Evolutionary conservation across 1,284 basidiomycete species (phyloP).

Genomic region (Gastroboletus turbinatus): DNA sequence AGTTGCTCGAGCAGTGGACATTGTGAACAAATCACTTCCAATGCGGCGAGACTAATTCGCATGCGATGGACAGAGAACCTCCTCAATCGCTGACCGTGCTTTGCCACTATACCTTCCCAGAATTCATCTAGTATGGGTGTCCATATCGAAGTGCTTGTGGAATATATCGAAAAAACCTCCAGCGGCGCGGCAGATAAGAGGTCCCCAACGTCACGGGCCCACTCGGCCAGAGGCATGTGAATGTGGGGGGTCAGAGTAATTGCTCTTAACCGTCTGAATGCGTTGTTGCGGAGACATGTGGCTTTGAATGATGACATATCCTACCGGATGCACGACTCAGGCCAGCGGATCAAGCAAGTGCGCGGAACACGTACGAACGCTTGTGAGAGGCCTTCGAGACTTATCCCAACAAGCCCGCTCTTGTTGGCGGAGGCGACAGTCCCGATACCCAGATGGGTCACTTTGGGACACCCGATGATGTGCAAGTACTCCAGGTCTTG

Average conservation of each 20-base stretch:
- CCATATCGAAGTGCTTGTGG: conserved; percentile 43
- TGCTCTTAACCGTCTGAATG: conserved; percentile 47
- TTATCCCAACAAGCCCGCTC: conserved; percentile 50
- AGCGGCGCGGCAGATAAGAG: conserved; percentile 52
- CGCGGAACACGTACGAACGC: conserved; percentile 49
- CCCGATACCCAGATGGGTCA: conserved; percentile 61
- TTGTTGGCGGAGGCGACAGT: conserved; percentile 44
- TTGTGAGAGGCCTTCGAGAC: conserved; percentile 61
- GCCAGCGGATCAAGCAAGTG: background rate
- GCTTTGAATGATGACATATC: conserved; percentile 50
- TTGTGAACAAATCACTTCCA: conserved; percentile 53
- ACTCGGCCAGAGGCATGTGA: conserved; percentile 36
- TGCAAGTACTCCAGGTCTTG: conserved; percentile 52
- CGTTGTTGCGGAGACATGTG: conserved; percentile 35
- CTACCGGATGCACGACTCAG: conserved; percentile 33
- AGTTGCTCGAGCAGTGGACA: conserved; percentile 58
- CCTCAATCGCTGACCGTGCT: conserved; percentile 51
- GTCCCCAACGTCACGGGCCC: conserved; percentile 43
- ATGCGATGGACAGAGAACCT: conserved; percentile 66
- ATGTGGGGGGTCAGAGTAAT: conserved; percentile 59
- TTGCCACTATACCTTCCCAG: conserved; percentile 47
- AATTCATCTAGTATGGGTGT: conserved; percentile 46
- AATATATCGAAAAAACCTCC: conserved; percentile 61
- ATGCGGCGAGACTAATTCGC: conserved; percentile 46
- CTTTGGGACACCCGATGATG: conserved; percentile 63